A percentile compares a stretch with the other conserved stretches of the same genome.
Evolutionary conservation across 1,284 basidiomycete genomes (phyloP).

Genomic region (Wallemia mellicola): DNA sequence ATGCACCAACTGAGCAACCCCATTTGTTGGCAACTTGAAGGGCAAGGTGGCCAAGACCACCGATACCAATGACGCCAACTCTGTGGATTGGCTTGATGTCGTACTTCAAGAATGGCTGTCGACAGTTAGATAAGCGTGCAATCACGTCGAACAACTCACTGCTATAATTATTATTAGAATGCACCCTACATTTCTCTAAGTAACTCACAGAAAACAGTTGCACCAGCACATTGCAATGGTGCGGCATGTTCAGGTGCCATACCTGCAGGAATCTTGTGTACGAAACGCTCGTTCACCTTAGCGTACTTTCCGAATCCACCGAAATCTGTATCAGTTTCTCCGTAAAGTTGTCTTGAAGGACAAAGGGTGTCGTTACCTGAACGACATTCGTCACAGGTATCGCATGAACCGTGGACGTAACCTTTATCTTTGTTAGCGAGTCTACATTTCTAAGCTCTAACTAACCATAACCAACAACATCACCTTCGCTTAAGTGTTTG

Average conservation of each 20-base stretch:
- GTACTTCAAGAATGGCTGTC: not conserved
- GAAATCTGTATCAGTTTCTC: not conserved
- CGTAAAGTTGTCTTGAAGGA: not conserved
- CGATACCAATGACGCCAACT: conserved; percentile 19
- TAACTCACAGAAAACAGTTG: not conserved
- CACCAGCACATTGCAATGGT: not conserved
- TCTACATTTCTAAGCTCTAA: too few relatives aligned
- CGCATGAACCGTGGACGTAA: conserved; percentile 15
- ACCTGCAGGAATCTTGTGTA: not conserved
- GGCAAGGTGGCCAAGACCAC: conserved; percentile 18
- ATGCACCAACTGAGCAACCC: conserved; percentile 2
- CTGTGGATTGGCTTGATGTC: not conserved
- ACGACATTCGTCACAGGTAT: conserved; percentile 1
- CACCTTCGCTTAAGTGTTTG: conserved; percentile 17
- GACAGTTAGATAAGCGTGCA: too few relatives aligned
- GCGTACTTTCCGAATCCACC: not conserved
- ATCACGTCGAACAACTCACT: too few relatives aligned
- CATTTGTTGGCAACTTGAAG: conserved; percentile 6
- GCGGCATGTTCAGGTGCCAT: not conserved
- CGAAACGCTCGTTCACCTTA: not conserved
- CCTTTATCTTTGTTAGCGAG: too few relatives aligned
- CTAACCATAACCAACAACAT: conserved; percentile 17
- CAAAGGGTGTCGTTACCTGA: conserved; percentile 2
- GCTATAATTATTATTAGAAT: too few relatives aligned
- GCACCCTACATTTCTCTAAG: too few relatives aligned